Evolutionary conservation across 495 filamentous ascomycete genomes (phyloP).

Genomic region (Trichoderma virens): DNA sequence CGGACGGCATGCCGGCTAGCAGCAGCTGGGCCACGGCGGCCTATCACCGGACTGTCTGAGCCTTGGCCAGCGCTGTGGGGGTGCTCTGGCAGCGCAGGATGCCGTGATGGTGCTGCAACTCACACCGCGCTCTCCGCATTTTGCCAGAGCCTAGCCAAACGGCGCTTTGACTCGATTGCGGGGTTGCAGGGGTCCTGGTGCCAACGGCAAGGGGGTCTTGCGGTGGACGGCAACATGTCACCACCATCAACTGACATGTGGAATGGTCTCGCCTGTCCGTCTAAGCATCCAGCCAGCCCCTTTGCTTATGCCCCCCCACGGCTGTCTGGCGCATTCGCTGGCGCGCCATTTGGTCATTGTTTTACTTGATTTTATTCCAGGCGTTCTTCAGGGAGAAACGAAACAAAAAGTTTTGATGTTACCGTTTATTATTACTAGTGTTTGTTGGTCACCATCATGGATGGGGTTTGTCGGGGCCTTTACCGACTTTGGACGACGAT

Average conservation of each 20-base stretch:
- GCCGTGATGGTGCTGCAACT: neutral
- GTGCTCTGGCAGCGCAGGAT: neutral
- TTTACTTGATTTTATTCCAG: neutral
- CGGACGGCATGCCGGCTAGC: slow-evolving; percentile 1
- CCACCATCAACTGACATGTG: neutral
- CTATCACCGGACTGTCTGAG: neutral
- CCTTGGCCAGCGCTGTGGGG: neutral
- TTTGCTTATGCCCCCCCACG: neutral
- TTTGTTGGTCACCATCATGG: neutral
- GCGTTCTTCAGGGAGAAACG: neutral
- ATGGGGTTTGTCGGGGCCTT: neutral
- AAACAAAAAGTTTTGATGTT: slow-evolving; percentile 5
- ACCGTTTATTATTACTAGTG: neutral
- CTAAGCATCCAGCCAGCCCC: neutral
- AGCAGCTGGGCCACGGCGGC: neutral
- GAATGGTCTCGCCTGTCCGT: neutral
- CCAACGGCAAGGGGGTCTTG: neutral
- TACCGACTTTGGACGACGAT: neutral
- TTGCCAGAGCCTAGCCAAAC: neutral
- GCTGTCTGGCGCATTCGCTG: neutral
- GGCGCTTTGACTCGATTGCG: neutral
- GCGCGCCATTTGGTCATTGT: neutral
- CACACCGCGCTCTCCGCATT: slow-evolving; percentile 6
- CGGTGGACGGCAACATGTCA: neutral
- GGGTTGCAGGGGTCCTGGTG: neutral